Conservation (phyloP, 352 stramenopile genomes). For the Pythium insidiosum region DNA sequence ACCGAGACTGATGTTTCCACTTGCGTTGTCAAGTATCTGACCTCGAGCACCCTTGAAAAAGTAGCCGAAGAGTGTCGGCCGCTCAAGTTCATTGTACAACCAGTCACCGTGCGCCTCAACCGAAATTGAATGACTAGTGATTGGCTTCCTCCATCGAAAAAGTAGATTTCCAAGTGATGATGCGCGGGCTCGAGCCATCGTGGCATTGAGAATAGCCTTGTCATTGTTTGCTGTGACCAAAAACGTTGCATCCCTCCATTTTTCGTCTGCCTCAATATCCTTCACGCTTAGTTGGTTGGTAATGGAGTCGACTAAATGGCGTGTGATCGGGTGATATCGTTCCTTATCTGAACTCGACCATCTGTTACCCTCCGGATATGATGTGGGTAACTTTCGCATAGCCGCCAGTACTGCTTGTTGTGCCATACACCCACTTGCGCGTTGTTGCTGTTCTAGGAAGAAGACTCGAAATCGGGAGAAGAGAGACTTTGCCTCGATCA, state of each 20-base stretch:
- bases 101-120: background rate
- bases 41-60: conserved; percentile 7
- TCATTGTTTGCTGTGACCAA: background rate
- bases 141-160: background rate
- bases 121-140: background rate
- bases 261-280: background rate
- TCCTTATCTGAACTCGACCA: too few species aligned
- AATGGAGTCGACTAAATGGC: too few species aligned
- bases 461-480: background rate
- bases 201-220: background rate
- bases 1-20: too few species aligned
- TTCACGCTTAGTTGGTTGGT: background rate
- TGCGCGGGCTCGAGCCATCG: too few species aligned
- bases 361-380: too few species aligned
- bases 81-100: conserved; percentile 6
- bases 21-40: too few species aligned
- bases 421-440: background rate
- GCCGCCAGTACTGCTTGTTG: background rate
- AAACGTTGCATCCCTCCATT: background rate
- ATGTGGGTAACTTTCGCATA: background rate
- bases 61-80: conserved; percentile 7
- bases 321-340: too few species aligned
- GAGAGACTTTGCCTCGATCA: background rate
- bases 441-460: background rate
- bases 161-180: too few species aligned